Conservation (phyloP, 345 rosid genomes). For the Dipteronia dyeriana region DNA sequence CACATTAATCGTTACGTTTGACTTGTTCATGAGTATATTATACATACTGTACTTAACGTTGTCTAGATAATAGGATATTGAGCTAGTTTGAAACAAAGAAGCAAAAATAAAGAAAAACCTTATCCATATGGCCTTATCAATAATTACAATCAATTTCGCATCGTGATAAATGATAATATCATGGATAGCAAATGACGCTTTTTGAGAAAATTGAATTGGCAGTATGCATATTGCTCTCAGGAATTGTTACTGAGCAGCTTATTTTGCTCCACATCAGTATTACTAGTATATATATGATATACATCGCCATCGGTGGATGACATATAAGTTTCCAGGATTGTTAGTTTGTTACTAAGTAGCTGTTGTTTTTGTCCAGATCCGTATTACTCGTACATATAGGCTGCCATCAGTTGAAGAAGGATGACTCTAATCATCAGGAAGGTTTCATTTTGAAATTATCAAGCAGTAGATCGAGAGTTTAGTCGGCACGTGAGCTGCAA, state of each 20-base stretch:
- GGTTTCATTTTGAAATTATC: neutral
- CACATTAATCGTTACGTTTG: neutral
- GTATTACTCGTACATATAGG: conserved; percentile 71
- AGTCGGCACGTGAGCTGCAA: neutral
- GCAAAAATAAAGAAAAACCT: too few species aligned
- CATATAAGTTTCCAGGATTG: neutral
- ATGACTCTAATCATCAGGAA: conserved; percentile 15
- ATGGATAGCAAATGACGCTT: too few species aligned
- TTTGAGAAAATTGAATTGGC: too few species aligned
- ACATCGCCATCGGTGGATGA: too few species aligned
- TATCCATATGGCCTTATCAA: too few species aligned
- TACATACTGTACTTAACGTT: neutral
- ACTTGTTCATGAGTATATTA: neutral
- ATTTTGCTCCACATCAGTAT: too few species aligned
- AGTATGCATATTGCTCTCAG: too few species aligned
- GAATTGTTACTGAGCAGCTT: too few species aligned
- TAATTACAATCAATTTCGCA: too few species aligned
- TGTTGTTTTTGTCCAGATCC: conserved; percentile 52
- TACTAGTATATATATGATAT: too few species aligned
- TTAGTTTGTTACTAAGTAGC: neutral
- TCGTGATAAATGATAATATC: too few species aligned
- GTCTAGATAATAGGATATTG: neutral
- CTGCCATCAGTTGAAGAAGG: conserved; percentile 39
- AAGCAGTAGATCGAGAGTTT: neutral
- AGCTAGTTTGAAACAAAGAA: neutral